Base-by-base conservation (phyloP, 2,329 filamentous ascomycete species). In the Fusarium austroafricanum region DNA sequence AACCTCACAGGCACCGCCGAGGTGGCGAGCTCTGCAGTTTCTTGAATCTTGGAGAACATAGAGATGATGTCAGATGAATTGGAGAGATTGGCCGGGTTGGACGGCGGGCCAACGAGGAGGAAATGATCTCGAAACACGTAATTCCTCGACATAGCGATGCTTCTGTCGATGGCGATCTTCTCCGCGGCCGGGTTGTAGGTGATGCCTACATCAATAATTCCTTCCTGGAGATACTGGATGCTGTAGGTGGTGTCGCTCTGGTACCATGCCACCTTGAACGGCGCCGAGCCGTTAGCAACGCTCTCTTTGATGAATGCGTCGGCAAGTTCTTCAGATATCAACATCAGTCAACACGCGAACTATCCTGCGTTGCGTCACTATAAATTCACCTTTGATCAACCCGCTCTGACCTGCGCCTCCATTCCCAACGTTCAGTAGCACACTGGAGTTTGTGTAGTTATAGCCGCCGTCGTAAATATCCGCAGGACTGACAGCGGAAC, bases 71-170 rank as follows among this genome's bases (percentile, higher is more conserved):
- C 73, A 17, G 71, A 56, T 6, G 45, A 40, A n/a, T 74, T 64
- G 20, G 74, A 71, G 10, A 81, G 62, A 1, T 75, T 75, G 76
- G 62, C 68, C 3, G 68, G 68, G 40, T 81, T 81, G 10, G 72
- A 63, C 38, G 47, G 51, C 11, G 77, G 77, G 0, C 82, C 83
- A 6, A 80, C 77, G 3, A 84, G 77, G 31, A 82, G 71, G 62
- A 83, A 83, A 56, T 84, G 82, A 52, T 84, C 83, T 6, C 80
- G 79, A 71, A 81, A 84, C 10, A 78, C 75, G 62, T 83, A 83
- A 55, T 75, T 71, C 39, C 65, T 72, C 3, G 73, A 71, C 8
- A 43, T 56, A 35, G 80, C 80, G 40, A 78, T 78, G 17, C 78
- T 79, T 45, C 81, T 76, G 4, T 76, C 61, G 28, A 82, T 79